Evolutionary conservation across 2,329 filamentous ascomycete species (phyloP).

Genomic region (Fonsecaea monophora): DNA sequence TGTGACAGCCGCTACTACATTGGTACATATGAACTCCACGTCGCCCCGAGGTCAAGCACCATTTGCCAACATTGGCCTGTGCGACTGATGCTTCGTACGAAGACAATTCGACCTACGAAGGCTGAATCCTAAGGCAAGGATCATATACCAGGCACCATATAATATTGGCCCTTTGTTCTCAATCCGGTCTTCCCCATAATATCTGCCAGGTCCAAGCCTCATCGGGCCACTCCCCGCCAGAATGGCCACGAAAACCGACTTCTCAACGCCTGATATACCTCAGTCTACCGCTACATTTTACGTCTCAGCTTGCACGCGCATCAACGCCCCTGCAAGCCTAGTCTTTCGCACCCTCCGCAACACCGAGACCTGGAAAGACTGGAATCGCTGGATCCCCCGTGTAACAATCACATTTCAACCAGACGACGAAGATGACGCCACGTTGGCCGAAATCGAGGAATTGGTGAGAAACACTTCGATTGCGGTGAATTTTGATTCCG

Average conservation of each 20-base stretch:
- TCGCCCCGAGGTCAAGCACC: background rate
- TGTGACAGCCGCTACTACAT: background rate
- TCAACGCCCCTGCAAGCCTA: slow-evolving; percentile 50
- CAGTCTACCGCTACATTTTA: slow-evolving; percentile 43
- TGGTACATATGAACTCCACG: background rate
- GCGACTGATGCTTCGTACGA: background rate
- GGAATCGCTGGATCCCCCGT: slow-evolving; percentile 56
- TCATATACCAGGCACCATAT: background rate
- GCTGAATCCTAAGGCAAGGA: background rate
- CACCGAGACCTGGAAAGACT: slow-evolving; percentile 54
- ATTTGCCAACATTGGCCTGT: background rate
- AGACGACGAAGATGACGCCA: slow-evolving; percentile 34
- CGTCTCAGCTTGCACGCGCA: slow-evolving; percentile 46
- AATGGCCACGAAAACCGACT: slow-evolving; percentile 32
- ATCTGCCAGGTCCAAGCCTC: background rate
- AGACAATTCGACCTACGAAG: background rate
- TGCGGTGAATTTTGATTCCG: slow-evolving; percentile 38
- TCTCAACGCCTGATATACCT: slow-evolving; percentile 45
- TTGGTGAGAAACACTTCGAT: slow-evolving; percentile 40
- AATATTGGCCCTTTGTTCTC: background rate
- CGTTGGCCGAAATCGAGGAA: slow-evolving; percentile 38
- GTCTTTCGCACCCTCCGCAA: slow-evolving; percentile 55
- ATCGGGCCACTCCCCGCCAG: background rate
- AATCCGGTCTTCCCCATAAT: background rate
- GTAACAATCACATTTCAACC: slow-evolving; percentile 54